Evolutionary conservation across 257 asterid species (phyloP).

Genomic region (Solanum arcanum): DNA sequence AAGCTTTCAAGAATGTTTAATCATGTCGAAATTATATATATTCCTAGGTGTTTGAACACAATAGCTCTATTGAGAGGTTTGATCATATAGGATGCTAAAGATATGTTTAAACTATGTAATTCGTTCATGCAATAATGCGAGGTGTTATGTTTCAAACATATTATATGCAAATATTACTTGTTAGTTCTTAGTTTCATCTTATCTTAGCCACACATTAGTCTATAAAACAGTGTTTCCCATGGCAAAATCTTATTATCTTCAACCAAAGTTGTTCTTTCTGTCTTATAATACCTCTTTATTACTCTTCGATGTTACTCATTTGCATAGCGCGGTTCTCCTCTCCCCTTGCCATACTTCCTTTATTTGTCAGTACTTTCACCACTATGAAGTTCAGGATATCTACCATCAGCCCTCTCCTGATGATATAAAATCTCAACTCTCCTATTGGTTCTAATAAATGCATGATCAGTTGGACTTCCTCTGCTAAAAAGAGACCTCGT

Average conservation of each 20-base stretch:
- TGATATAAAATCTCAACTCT: constrained; percentile 43
- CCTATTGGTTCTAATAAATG: constrained; percentile 30
- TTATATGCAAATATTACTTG: neutral
- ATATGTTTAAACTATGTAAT: neutral
- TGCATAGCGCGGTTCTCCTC: constrained; percentile 25
- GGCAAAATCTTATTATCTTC: constrained; percentile 56
- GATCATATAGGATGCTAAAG: neutral
- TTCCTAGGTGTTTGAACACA: neutral
- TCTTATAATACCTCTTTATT: constrained; percentile 37
- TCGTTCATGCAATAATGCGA: neutral
- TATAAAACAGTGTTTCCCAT: neutral
- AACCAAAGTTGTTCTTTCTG: constrained; percentile 14
- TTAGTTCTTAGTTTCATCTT: neutral
- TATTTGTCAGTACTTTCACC: constrained; percentile 50
- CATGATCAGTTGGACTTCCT: constrained; percentile 39
- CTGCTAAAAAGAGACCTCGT: constrained; percentile 33
- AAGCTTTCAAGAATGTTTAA: neutral
- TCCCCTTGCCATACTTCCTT: constrained; percentile 53
- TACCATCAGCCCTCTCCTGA: constrained; percentile 31
- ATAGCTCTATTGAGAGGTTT: neutral
- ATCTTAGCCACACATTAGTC: neutral
- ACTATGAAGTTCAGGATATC: constrained; percentile 2
- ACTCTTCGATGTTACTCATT: constrained; percentile 44
- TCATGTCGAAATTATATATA: neutral
- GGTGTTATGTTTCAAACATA: neutral